Evolutionary conservation across 768 basidiomycete genomes (phyloP), one percentile per base, ranked within the genome.

Genomic region (Rhizopogon vinicolor): DNA sequence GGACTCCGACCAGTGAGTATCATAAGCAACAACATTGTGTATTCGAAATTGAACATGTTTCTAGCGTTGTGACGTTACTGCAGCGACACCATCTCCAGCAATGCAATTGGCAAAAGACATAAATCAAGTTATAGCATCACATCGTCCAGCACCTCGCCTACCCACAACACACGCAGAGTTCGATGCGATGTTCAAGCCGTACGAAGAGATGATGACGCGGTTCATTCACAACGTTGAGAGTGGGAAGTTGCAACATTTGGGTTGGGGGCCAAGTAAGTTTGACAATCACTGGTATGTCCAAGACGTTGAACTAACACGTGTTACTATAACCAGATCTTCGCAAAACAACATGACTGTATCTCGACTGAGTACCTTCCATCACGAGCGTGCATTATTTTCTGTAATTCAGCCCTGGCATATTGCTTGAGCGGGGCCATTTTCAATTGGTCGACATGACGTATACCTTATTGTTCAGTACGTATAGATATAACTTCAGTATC

Each of bases 261-360:
- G 68, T 12, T 69, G 66, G 68, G 66, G 63, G 45, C 44, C 59
- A 16, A 62, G 68, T 71, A 16, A 51, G 63, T 56, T n/a, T 18
- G 8, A 1, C 16, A 7, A 35, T 22, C 5, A 10, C 35, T 25
- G 35, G 7, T 22, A 22, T 49, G 33, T 49, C 19, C 5, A 25
- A 25, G 16, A 16, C 5, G 28, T 29, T 31, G 9, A 42, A 52
- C 12, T 18, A 2, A 18, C 16, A 18, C 44, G 12, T 5, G 4
- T 25, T 3, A 25, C 25, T 25, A 25, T 12, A 49, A 52, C 4
- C 43, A 52, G 51, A 10, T 52, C 14, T 12, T 2, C 18, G 7
- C 44, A 16, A 52, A 51, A n/a, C 51, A 50, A 52, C 51, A 52
- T 52, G 51, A 22, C 1, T 22, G 22, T 22, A 22, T 22, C 8